These are phyloP conservation scores for Musa acuminata DNA, from an alignment of 176 grass and related monocot species.

Conservation along the genomic window DNA sequence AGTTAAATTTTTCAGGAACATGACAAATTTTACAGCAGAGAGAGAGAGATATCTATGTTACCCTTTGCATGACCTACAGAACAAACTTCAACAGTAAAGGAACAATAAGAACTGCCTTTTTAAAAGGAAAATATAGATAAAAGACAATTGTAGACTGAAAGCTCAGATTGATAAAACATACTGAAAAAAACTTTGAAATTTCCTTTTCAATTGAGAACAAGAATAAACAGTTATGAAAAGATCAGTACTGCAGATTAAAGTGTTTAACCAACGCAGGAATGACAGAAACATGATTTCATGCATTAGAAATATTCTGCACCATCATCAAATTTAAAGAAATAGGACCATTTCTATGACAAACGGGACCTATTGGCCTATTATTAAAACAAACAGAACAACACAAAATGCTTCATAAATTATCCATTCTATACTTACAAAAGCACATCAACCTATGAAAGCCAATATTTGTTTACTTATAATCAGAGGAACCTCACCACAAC, in stretches of 20 bases:
- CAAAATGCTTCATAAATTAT: neutral
- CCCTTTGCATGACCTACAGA: too few relatives aligned
- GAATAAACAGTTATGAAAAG: too few relatives aligned
- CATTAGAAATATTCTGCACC: neutral
- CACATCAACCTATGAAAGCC: too few relatives aligned
- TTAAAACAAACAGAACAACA: neutral
- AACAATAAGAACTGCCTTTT: too few relatives aligned
- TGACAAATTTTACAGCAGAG: too few relatives aligned
- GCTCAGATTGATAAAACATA: neutral
- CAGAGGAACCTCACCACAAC: neutral
- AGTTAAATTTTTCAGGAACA: too few relatives aligned
- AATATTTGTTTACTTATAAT: too few relatives aligned
- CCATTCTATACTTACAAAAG: too few relatives aligned
- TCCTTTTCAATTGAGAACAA: neutral
- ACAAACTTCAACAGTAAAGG: too few relatives aligned
- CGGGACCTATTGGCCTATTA: neutral
- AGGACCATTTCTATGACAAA: neutral
- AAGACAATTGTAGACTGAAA: too few relatives aligned
- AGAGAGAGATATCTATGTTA: too few relatives aligned
- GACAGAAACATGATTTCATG: neutral
- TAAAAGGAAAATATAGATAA: too few relatives aligned
- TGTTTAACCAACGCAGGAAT: neutral
- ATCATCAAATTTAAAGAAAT: neutral
- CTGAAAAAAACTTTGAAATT: neutral
- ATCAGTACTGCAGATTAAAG: neutral